A percentile compares a stretch with the other conserved stretches of the same genome.
These are phyloP conservation scores for Hibiscus trionum DNA, from an alignment of 345 rosid genomes.

Conservation along the genomic window DNA sequence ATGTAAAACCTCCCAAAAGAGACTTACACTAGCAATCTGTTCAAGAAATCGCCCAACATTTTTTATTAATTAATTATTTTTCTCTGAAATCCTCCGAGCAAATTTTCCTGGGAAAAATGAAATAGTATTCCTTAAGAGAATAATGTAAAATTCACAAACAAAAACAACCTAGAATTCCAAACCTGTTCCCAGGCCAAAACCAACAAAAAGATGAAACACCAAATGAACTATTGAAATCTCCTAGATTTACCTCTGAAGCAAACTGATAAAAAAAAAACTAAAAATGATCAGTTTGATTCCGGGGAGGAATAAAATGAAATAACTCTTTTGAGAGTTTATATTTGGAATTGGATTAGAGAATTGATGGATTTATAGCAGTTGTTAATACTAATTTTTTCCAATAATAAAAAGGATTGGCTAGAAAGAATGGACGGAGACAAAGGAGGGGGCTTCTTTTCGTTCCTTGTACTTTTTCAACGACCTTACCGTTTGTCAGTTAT, in stretches of 20 bases:
- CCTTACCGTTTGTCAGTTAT: too few species aligned
- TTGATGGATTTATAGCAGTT: background rate
- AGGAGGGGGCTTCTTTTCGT: background rate
- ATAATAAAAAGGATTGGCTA: background rate
- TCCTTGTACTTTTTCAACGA: too few species aligned
- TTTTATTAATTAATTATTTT: background rate
- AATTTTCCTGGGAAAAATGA: constrained; percentile 23
- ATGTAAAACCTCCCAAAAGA: background rate
- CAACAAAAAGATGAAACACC: too few species aligned
- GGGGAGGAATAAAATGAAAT: constrained; percentile 10
- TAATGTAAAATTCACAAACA: background rate
- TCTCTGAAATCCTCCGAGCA: background rate
- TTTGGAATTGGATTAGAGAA: background rate
- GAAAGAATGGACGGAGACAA: background rate
- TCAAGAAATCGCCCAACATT: constrained; percentile 66
- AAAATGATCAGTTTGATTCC: constrained; percentile 17
- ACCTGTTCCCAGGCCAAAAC: background rate
- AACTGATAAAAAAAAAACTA: background rate
- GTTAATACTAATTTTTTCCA: background rate
- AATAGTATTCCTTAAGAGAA: background rate
- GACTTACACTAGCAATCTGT: constrained; percentile 51
- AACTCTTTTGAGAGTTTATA: background rate
- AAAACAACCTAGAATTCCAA: background rate
- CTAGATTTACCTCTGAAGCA: constrained; percentile 1
- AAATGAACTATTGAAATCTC: too few species aligned